Percentiles rank a stretch among this genome's conserved stretches.
Conservation (phyloP, 805 yeast genomes). For the Saturnispora gosingensis region DNA sequence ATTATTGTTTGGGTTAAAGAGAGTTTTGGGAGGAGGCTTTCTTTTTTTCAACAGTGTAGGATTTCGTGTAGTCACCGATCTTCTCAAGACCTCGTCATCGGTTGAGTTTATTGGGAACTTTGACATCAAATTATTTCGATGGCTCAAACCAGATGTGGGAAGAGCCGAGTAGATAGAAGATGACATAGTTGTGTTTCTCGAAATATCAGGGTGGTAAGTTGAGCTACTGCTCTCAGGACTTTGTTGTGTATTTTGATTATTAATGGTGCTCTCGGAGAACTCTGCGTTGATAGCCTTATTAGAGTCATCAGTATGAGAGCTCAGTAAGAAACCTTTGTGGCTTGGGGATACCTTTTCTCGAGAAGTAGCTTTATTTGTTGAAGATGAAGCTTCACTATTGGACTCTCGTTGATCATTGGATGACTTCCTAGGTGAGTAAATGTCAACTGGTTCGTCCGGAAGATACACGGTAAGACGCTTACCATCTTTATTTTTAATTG, state of each 20-base stretch:
- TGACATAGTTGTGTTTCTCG: constrained; percentile 3
- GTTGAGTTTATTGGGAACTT: neutral
- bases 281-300: neutral
- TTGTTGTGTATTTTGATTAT: neutral
- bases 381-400: neutral
- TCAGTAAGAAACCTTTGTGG: neutral
- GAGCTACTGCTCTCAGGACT: constrained; percentile 7
- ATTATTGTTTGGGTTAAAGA: neutral
- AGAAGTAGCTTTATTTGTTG: neutral
- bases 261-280: neutral
- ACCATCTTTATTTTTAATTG: neutral
- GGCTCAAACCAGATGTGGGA: neutral
- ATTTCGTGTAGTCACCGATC: constrained; percentile 6
- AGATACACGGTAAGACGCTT: constrained; percentile 7
- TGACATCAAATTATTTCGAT: neutral
- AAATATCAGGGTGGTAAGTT: constrained; percentile 7
- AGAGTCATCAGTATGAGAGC: neutral
- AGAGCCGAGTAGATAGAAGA: constrained; percentile 1
- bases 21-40: constrained; percentile 9
- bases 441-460: constrained; percentile 1
- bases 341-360: neutral
- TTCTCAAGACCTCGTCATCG: neutral
- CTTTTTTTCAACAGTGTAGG: constrained; percentile 9
- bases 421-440: neutral
- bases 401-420: neutral